These are phyloP conservation scores for Funneliformis geosporum DNA, from an alignment of 192 early-diverging fungal species.

Conservation along the genomic window DNA sequence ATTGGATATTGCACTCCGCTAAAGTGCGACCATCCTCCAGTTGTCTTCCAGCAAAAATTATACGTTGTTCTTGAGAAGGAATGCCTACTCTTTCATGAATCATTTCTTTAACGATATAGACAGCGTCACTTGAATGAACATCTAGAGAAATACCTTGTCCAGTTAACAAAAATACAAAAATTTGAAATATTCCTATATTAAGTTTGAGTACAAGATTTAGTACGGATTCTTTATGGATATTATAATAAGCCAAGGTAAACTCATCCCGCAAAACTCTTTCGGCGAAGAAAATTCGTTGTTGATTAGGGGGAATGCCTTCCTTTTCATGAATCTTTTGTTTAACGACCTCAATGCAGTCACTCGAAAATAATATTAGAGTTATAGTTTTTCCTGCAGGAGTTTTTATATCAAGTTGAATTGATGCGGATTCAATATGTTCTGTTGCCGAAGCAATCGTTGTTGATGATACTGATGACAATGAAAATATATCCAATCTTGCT, in stretches of 20 bases:
- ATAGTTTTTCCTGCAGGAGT: neutral
- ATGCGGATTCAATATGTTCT: too few relatives aligned
- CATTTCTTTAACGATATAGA: conserved; percentile 54
- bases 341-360: conserved; percentile 12
- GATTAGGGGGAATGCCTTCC: conserved; percentile 2
- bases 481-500: neutral
- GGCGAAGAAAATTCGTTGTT: neutral
- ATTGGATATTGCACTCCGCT: conserved; percentile 71
- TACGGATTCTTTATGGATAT: conserved; percentile 32
- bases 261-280: neutral
- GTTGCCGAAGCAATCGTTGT: neutral
- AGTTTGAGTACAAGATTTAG: neutral
- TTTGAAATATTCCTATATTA: conserved; percentile 21
- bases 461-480: too few relatives aligned
- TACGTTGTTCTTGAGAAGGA: conserved; percentile 46
- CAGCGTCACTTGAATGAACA: conserved; percentile 67
- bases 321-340: conserved; percentile 15
- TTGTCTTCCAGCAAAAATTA: conserved; percentile 75
- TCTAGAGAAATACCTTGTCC: conserved; percentile 91
- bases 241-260: conserved; percentile 37
- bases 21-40: conserved; percentile 68
- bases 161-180: conserved; percentile 66
- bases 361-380: conserved; percentile 1
- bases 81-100: conserved; percentile 66
- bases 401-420: neutral